These are phyloP conservation scores for Thuidium tamariscinum DNA, from an alignment of 225 moss, liverwort and hornwort genomes.

Conservation along the genomic window DNA sequence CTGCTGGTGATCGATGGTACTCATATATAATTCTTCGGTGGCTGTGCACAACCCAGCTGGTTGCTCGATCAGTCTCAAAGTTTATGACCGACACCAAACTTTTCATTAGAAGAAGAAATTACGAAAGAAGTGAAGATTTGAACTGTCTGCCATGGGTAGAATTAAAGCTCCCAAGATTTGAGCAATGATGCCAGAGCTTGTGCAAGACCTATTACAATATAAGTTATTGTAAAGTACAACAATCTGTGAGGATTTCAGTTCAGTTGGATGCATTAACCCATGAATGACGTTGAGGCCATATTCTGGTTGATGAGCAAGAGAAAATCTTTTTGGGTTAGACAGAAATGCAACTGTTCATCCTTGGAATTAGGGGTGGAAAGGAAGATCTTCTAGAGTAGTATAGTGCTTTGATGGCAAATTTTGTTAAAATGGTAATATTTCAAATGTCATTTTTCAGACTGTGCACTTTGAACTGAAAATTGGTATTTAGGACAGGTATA, in stretches of 20 bases:
- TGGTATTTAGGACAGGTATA: too few species aligned
- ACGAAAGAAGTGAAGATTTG: neutral
- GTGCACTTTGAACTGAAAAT: too few species aligned
- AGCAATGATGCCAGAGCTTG: slow-evolving; percentile 16
- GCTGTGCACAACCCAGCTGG: neutral
- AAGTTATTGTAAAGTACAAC: neutral
- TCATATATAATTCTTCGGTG: neutral
- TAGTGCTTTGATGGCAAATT: too few species aligned
- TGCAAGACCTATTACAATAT: neutral
- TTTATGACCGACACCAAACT: neutral
- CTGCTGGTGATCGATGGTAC: neutral
- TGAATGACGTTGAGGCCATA: too few species aligned
- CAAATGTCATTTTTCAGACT: too few species aligned
- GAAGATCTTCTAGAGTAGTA: too few species aligned
- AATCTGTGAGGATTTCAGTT: neutral
- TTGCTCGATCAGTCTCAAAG: neutral
- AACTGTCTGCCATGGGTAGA: neutral
- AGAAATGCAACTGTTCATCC: too few species aligned
- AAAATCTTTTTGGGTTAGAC: too few species aligned
- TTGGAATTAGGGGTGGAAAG: too few species aligned
- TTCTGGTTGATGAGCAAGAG: too few species aligned
- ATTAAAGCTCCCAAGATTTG: neutral
- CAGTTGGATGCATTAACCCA: neutral
- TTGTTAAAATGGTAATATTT: too few species aligned
- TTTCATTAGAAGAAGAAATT: neutral